Percentiles rank a stretch among this genome's conserved stretches.
Evolutionary conservation across 495 filamentous ascomycete species (phyloP).

Genomic region (Xylaria telfairii): DNA sequence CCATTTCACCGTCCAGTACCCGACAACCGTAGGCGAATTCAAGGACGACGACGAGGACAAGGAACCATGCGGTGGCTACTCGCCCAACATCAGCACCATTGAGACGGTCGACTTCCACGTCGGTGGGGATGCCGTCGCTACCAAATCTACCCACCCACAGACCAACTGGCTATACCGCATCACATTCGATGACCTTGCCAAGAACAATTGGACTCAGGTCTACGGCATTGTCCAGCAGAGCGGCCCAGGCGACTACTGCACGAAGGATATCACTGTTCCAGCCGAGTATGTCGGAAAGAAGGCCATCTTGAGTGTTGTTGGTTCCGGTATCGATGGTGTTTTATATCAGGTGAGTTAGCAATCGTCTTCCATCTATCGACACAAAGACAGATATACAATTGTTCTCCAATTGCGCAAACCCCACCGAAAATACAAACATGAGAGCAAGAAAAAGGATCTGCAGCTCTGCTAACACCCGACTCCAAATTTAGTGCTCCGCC

Average conservation of each 20-base stretch:
- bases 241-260: conserved; percentile 54
- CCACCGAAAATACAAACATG: not conserved
- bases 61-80: conserved; percentile 56
- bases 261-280: conserved; percentile 46
- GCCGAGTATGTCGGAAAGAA: conserved; percentile 54
- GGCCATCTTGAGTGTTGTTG: conserved; percentile 53
- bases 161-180: conserved; percentile 58
- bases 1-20: conserved; percentile 56
- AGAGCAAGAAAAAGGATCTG: not conserved
- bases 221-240: conserved; percentile 53
- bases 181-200: conserved; percentile 49
- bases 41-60: conserved; percentile 48
- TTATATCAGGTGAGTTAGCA: conserved; percentile 55
- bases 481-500: conserved; percentile 49
- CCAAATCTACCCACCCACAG: conserved; percentile 51
- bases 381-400: not conserved
- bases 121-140: conserved; percentile 50
- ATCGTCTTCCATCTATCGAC: not conserved
- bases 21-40: conserved; percentile 51
- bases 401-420: not conserved
- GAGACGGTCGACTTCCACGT: conserved; percentile 56
- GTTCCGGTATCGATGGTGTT: conserved; percentile 52
- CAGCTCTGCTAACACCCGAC: not conserved
- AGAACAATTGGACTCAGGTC: conserved; percentile 56
- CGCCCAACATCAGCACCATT: conserved; percentile 42